A percentile compares a stretch with the other conserved stretches of the same genome.
Conservation (phyloP, 2,329 filamentous ascomycete species). For the Colletotrichum shisoi region DNA sequence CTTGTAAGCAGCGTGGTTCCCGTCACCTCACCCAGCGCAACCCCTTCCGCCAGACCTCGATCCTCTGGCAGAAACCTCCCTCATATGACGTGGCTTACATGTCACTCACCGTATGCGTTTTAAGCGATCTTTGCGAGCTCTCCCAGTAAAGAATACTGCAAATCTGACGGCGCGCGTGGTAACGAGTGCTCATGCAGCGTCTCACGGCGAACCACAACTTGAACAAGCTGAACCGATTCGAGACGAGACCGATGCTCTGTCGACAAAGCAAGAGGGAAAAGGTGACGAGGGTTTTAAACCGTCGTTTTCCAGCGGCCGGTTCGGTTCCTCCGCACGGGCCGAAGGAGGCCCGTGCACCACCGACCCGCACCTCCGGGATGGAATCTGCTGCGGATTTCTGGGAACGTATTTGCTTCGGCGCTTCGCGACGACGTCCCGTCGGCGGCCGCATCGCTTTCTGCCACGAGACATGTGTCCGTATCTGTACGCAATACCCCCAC, state of each 20-base stretch:
- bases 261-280: background rate
- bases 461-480: background rate
- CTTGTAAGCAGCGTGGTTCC: background rate
- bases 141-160: background rate
- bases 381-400: conserved; percentile 40
- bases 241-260: background rate
- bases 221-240: background rate
- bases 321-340: conserved; percentile 31
- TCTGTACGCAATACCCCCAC: background rate
- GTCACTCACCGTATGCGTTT: conserved; percentile 10
- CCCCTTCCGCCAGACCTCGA: conserved; percentile 21
- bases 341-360: conserved; percentile 36
- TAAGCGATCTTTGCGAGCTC: background rate
- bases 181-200: background rate
- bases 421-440: conserved; percentile 26
- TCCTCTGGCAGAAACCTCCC: conserved; percentile 6
- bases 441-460: background rate
- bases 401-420: conserved; percentile 33
- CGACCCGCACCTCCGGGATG: conserved; percentile 37
- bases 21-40: conserved; percentile 3
- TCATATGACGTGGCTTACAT: conserved; percentile 18
- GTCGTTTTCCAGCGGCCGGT: conserved; percentile 33
- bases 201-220: background rate
- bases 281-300: conserved; percentile 31
- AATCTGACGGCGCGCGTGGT: background rate